Evolutionary conservation across 2,329 filamentous ascomycete genomes (phyloP), one percentile per base, ranked within the genome.

Genomic region (Exophiala phaeomuriformis): DNA sequence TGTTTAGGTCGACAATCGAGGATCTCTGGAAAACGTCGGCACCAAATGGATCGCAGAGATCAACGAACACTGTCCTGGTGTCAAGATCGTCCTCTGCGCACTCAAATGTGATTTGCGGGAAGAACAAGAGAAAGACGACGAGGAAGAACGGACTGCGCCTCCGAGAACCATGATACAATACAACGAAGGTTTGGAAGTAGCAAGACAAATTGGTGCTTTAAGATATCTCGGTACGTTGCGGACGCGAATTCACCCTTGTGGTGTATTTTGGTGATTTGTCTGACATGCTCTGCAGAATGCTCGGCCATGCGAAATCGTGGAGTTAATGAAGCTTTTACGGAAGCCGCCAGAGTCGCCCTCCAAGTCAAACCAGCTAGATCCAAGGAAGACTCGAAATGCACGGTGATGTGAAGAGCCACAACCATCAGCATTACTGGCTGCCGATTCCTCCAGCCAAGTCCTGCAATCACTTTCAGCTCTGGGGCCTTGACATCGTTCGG

Each of bases 11-110:
- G 93, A 98, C 72, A 95, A 88, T 69, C 89, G 86, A 63, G 90
- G 96, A 71, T 96, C 90, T 2, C 82, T 98, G 57, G 93, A 98
- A 71, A 98, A 98, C 80, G 90, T 98, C 57, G 90, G 95, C 71
- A 91, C 88, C 64, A 98, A 98, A 75, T 98, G 93, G 93, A 88
- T 96, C 3, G 86, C 88, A 58, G 93, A 98, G 72, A 98, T 98
- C 62, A 88, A 90, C 59, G 93, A 98, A 73, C 96, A 98, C 74
- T 97, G 93, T 72, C 89, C 90, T 1, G 88, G 86, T 54, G 93
- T 96, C 60, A 95, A 94, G 71, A 82, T 98, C 43, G 93, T 98
- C 12, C 79, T 98, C 5, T 90, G 96, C 3, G 93, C 93, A 28
- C 80, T 98, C 63, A 98, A 98, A 75, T 98, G 93, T 75, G 93